These are phyloP conservation scores for Psidium guajava DNA, from an alignment of 345 rosid genomes.

Conservation along the genomic window DNA sequence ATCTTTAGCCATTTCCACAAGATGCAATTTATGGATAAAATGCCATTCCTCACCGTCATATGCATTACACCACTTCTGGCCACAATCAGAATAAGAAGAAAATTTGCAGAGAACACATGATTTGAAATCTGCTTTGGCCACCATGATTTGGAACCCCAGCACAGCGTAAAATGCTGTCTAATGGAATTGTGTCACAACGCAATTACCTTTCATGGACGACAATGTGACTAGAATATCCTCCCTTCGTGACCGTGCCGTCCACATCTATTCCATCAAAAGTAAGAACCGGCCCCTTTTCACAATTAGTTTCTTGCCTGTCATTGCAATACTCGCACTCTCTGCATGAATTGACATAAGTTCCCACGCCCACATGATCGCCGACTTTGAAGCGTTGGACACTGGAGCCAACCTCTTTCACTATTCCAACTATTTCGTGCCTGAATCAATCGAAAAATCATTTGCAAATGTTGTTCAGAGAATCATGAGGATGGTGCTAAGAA, in stretches of 20 bases:
- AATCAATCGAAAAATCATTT: neutral
- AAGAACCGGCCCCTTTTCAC: constrained; percentile 35
- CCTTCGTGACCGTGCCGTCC: constrained; percentile 76
- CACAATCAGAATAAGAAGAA: neutral
- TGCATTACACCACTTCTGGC: neutral
- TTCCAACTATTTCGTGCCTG: constrained; percentile 87
- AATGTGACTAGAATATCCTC: constrained; percentile 78
- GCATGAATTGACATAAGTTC: constrained; percentile 81
- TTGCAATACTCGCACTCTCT: constrained; percentile 68
- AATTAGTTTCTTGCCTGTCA: constrained; percentile 35
- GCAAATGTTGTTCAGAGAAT: neutral
- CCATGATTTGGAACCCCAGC: neutral
- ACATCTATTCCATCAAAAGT: constrained; percentile 69
- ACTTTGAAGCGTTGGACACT: constrained; percentile 50
- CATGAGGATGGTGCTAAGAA: neutral
- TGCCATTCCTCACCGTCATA: neutral
- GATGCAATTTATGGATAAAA: neutral
- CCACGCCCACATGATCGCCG: constrained; percentile 88
- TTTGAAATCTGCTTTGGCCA: neutral
- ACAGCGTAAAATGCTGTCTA: neutral
- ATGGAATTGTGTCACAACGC: neutral
- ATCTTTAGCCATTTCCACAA: neutral
- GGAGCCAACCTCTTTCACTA: constrained; percentile 70
- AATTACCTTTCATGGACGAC: constrained; percentile 67
- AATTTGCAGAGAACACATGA: neutral